Conservation (phyloP, 140 eudicot species). For the Cichorium intybus region DNA sequence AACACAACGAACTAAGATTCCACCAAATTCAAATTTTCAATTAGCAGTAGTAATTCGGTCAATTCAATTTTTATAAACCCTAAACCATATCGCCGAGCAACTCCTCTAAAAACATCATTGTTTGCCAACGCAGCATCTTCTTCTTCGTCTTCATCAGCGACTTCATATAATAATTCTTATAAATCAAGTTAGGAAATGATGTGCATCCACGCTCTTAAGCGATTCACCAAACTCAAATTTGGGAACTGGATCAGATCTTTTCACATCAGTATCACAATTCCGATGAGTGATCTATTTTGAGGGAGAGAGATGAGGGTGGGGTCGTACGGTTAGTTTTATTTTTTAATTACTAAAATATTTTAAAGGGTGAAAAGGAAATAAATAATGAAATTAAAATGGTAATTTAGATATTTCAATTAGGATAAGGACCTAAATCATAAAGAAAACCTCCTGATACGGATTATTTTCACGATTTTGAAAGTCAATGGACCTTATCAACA, state of each 20-base stretch:
- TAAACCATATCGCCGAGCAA: slow-evolving; percentile 26
- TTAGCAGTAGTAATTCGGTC: slow-evolving; percentile 20
- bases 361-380: too few relatives aligned
- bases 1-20: neutral
- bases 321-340: too few relatives aligned
- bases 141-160: slow-evolving; percentile 25
- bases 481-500: too few relatives aligned
- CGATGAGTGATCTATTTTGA: too few relatives aligned
- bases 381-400: too few relatives aligned
- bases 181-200: slow-evolving; percentile 27
- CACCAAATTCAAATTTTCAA: neutral
- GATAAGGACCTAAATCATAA: too few relatives aligned
- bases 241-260: slow-evolving; percentile 90
- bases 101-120: slow-evolving; percentile 15
- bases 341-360: too few relatives aligned
- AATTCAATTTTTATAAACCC: slow-evolving; percentile 28
- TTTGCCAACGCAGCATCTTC: slow-evolving; percentile 26
- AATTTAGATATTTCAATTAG: too few relatives aligned
- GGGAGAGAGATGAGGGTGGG: too few relatives aligned
- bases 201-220: slow-evolving; percentile 56
- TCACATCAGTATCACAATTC: slow-evolving; percentile 41
- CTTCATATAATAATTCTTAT: too few relatives aligned
- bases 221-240: slow-evolving; percentile 72
- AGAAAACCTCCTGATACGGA: too few relatives aligned
- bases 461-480: too few relatives aligned